These are phyloP conservation scores for Daldinia sp. DNA, from an alignment of 2,329 filamentous ascomycete species.

Conservation along the genomic window DNA sequence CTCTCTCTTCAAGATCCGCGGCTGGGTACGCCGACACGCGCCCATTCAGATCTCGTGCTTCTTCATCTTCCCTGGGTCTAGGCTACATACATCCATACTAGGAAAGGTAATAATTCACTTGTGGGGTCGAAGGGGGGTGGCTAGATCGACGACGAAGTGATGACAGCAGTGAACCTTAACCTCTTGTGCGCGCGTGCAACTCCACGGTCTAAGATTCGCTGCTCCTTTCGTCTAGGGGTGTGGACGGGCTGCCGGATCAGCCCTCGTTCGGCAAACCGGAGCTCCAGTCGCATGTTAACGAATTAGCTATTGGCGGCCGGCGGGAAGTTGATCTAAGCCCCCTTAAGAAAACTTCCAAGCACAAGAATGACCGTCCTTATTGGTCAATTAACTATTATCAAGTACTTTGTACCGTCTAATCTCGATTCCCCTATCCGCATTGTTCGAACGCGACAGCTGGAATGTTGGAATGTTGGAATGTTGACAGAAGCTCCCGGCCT, in stretches of 20 bases:
- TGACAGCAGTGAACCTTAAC: conserved; percentile 34
- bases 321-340: conserved; percentile 21
- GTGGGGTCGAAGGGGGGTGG: conserved; percentile 33
- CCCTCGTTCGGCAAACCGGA: conserved; percentile 44
- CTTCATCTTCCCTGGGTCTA: conserved; percentile 9
- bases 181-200: not conserved
- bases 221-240: conserved; percentile 3
- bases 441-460: not conserved
- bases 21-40: conserved; percentile 22
- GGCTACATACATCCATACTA: not conserved
- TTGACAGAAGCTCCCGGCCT: conserved; percentile 35
- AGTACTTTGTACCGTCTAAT: not conserved
- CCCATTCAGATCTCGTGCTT: conserved; percentile 31
- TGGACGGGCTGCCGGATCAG: conserved; percentile 43
- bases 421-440: conserved; percentile 14
- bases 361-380: not conserved
- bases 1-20: conserved; percentile 26
- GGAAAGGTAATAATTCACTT: conserved; percentile 10
- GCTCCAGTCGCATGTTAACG: conserved; percentile 33
- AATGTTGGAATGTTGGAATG: conserved; percentile 7
- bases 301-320: conserved; percentile 23
- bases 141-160: conserved; percentile 42
- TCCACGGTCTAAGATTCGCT: conserved; percentile 3
- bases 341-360: not conserved
- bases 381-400: not conserved